Conservation (phyloP, 306 rosid species). For the Pterocarpus macrocarpus region DNA sequence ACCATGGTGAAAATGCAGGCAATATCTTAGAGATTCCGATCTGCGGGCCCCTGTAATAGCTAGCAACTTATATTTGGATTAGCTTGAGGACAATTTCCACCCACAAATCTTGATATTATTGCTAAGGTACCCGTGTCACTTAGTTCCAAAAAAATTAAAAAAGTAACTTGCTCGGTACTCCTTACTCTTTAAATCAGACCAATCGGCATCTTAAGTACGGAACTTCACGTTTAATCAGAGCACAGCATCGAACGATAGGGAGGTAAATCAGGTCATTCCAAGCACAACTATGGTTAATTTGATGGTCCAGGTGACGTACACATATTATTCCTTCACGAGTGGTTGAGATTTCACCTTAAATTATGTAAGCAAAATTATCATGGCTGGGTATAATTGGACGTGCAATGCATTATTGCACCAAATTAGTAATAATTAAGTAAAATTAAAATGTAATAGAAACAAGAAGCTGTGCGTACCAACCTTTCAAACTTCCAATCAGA, state of each 20-base stretch:
- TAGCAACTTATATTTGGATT: constrained; percentile 18
- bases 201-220: neutral
- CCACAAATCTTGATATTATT: neutral
- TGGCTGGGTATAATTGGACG: constrained; percentile 23
- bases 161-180: neutral
- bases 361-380: constrained; percentile 40
- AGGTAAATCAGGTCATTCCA: neutral
- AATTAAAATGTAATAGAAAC: neutral
- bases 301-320: constrained; percentile 27
- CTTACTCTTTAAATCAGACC: neutral
- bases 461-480: neutral
- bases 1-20: constrained; percentile 38
- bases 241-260: too few relatives aligned
- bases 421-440: too few relatives aligned
- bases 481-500: neutral
- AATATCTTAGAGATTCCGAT: constrained; percentile 53
- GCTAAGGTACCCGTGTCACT: neutral
- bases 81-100: constrained; percentile 13
- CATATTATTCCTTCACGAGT: constrained; percentile 45
- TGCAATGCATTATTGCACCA: neutral
- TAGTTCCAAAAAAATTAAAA: too few relatives aligned
- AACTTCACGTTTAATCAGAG: neutral
- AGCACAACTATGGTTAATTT: neutral
- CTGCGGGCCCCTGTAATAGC: constrained; percentile 42
- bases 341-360: constrained; percentile 46